Conservation (phyloP, 192 early-diverging fungal genomes). For the Anaeromyces robustus region DNA sequence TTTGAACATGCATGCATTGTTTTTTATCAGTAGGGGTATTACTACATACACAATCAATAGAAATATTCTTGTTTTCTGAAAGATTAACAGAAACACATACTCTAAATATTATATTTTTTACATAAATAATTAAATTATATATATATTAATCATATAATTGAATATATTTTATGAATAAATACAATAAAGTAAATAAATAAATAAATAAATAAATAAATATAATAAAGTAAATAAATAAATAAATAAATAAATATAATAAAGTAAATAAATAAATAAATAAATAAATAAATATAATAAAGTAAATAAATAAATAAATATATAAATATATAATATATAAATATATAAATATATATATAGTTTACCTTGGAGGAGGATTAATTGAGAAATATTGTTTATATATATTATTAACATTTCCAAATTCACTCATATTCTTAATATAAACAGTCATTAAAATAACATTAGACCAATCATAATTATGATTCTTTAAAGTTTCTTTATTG, state of each 20-base stretch:
- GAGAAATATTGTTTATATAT: slow-evolving; percentile 53
- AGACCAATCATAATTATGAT: slow-evolving; percentile 22
- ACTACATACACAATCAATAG: slow-evolving; percentile 47
- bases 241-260: too few relatives aligned
- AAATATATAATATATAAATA: too few relatives aligned
- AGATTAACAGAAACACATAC: slow-evolving; percentile 41
- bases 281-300: background rate
- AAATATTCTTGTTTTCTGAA: slow-evolving; percentile 19
- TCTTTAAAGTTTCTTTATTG: slow-evolving; percentile 16
- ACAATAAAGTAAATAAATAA: too few relatives aligned
- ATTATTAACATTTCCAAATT: slow-evolving; percentile 44
- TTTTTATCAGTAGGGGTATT: slow-evolving; percentile 6
- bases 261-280: too few relatives aligned
- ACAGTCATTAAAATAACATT: slow-evolving; percentile 52
- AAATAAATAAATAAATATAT: background rate
- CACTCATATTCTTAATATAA: slow-evolving; percentile 43
- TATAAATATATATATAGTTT: background rate
- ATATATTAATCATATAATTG: too few relatives aligned
- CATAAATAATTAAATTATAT: too few relatives aligned
- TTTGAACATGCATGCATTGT: slow-evolving; percentile 62
- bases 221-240: too few relatives aligned
- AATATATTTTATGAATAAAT: too few relatives aligned
- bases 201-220: too few relatives aligned
- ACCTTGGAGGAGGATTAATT: slow-evolving; percentile 60
- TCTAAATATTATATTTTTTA: slow-evolving; percentile 10